phyloP scores from a whole-genome alignment of 2,329 filamentous ascomycete species.

The Paraphaeosphaeria minitans region DNA sequence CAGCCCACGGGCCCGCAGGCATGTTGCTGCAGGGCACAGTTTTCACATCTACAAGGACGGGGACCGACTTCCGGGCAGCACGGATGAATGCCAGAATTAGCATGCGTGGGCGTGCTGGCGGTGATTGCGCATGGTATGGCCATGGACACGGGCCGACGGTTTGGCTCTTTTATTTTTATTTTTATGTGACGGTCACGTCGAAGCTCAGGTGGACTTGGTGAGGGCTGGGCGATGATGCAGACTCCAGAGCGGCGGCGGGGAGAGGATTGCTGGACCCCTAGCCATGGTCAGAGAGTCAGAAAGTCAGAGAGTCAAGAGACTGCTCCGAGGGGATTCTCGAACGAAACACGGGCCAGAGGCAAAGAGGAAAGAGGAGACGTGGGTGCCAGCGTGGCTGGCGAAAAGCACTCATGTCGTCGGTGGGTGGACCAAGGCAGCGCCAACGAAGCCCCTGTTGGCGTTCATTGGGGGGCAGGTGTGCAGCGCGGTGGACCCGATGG shows the following conservation, averaged over 20 bases:
- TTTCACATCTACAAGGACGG: conserved; percentile 14
- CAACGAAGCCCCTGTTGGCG: conserved; percentile 30
- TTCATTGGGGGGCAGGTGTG: conserved; percentile 24
- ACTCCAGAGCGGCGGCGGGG: conserved; percentile 18
- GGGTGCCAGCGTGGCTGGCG: conserved; percentile 35
- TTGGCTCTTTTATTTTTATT: conserved; percentile 26
- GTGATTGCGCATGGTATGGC: conserved; percentile 32
- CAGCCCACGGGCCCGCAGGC: conserved; percentile 22
- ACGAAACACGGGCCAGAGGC: conserved; percentile 21
- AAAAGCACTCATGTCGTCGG: conserved; percentile 13
- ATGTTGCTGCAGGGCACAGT: conserved; percentile 21
- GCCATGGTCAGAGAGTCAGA: conserved; percentile 18
- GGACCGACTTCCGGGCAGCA: not conserved
- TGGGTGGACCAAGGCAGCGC: conserved; percentile 12
- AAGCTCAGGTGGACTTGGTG: conserved; percentile 5
- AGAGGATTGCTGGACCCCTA: conserved; percentile 18
- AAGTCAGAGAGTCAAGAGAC: too few relatives aligned
- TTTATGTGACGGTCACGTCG: conserved; percentile 9
- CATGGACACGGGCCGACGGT: conserved; percentile 28
- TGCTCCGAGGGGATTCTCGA: conserved; percentile 15
- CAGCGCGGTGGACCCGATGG: conserved; percentile 12
- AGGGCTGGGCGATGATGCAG: conserved; percentile 13
- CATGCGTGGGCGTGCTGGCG: conserved; percentile 4
- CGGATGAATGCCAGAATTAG: not conserved
- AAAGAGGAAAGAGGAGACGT: conserved; percentile 15